Conservation (phyloP, 495 filamentous ascomycete genomes). For the Neurospora sp. region DNA sequence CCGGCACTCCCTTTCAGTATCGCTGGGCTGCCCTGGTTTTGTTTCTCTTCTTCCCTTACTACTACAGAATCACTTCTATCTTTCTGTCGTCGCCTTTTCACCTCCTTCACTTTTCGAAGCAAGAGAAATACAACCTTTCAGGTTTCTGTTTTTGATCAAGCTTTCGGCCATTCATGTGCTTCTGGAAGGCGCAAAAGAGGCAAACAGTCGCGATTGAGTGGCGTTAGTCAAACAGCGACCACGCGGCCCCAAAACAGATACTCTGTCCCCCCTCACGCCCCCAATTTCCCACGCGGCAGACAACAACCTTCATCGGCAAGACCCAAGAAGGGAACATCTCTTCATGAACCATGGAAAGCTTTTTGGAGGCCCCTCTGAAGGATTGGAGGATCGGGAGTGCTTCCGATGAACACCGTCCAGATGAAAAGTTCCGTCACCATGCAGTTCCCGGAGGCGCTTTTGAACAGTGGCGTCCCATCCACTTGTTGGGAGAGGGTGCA, state of each 20-base stretch:
- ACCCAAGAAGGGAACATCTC: neutral
- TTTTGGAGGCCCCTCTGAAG: neutral
- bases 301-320: neutral
- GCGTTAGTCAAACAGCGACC: neutral
- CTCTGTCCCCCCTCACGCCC: neutral
- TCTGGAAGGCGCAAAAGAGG: neutral
- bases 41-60: neutral
- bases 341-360: neutral
- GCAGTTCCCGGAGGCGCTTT: neutral
- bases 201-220: neutral
- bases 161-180: neutral
- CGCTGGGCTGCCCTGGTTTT: neutral
- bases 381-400: neutral
- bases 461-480: neutral
- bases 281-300: neutral
- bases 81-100: neutral
- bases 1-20: neutral
- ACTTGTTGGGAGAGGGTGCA: neutral
- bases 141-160: neutral
- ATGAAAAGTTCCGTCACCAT: neutral
- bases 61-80: neutral
- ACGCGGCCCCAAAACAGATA: neutral
- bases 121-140: neutral
- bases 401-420: neutral
- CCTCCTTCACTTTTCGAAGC: neutral